Evolutionary conservation across 2,329 filamentous ascomycete species (phyloP), one percentile per base, ranked within the genome.

Genomic region (Colletotrichum sp.): DNA sequence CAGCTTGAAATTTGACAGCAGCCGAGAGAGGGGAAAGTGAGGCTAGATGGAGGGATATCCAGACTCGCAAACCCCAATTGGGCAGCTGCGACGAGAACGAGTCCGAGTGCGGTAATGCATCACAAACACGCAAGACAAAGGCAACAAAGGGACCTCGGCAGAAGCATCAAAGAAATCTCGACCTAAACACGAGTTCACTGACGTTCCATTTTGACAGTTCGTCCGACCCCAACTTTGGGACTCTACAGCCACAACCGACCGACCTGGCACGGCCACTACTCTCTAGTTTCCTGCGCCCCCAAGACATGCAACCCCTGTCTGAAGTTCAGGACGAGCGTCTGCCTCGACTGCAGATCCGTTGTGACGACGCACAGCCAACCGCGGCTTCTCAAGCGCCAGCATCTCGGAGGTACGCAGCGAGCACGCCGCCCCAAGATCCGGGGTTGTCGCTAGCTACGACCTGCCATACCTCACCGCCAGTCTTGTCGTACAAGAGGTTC

Each of bases 341-440:
- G 27, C 13, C 36, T 38, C 63, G 11, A 47, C 27, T 61, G 70
- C 67, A 51, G 59, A 59, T 54, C 59, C 31, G 8, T 38, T 51
- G 29, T 12, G 38, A 62, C 36, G 36, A 29, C 59, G 51, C 59
- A 61, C 66, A 61, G 55, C 31, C 47, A 55, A n/a, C 58, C 70
- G 47, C 62, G 55, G 33, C 38, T 54, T 47, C 34, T 67, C 64
- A 55, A 72, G 64, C 69, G 24, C 43, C 69, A 43, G 72, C 64
- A 64, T 78, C 75, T 36, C 76, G 65, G 58, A 82, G 67, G 75
- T 81, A 82, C 31, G 79, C 80, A 62, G 80, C 80, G 38, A 81
- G 63, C 31, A 79, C 79, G 33, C 77, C 79, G 13, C 81, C 80
- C 76, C 79, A 80, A 4, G 77, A 75, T 21, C 81, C 81, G 5